phyloP scores from a whole-genome alignment of 345 rosid species.

The Erucastrum elatum region DNA sequence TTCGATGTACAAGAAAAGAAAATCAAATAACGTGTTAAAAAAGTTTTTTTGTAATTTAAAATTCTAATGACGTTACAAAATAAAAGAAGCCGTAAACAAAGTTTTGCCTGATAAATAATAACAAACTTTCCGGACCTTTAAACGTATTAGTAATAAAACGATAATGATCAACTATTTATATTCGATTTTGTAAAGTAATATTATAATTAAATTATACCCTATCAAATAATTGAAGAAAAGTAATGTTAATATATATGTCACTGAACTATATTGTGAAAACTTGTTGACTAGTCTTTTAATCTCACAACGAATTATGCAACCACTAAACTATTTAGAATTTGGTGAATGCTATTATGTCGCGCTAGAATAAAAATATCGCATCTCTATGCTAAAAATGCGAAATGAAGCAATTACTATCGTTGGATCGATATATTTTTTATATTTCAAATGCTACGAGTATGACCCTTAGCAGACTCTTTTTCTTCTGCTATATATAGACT shows the following conservation, averaged over 20 bases:
- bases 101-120: too few relatives aligned
- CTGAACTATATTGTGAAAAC: not conserved
- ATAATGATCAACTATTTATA: too few relatives aligned
- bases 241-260: too few relatives aligned
- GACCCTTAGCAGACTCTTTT: not conserved
- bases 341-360: not conserved
- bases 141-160: too few relatives aligned
- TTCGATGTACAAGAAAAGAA: not conserved
- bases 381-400: not conserved
- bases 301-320: not conserved
- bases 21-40: not conserved
- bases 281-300: not conserved
- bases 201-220: not conserved
- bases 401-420: too few relatives aligned
- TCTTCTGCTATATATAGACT: not conserved
- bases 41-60: too few relatives aligned
- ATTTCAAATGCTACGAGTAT: too few relatives aligned
- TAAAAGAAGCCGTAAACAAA: too few relatives aligned
- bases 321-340: not conserved
- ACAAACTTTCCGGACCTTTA: not conserved
- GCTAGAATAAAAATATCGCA: not conserved
- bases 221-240: too few relatives aligned
- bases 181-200: too few relatives aligned
- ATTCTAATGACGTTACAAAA: too few relatives aligned
- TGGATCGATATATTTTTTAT: too few relatives aligned